These are phyloP conservation scores for Favolaschia claudopus DNA, from an alignment of 768 basidiomycete species.

Conservation along the genomic window DNA sequence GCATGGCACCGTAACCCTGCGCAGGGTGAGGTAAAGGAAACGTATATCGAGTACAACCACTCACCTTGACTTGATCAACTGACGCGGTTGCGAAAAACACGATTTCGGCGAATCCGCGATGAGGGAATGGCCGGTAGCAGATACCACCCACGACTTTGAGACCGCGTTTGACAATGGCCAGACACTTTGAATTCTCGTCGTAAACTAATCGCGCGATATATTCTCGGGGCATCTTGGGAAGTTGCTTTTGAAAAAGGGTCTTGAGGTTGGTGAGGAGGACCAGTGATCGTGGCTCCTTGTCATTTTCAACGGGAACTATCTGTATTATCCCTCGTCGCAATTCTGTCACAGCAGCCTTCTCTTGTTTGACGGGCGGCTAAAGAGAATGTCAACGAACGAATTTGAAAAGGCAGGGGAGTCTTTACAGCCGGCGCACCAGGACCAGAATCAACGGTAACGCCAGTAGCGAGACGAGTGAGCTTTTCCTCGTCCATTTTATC, in stretches of 20 bases:
- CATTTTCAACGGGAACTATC: constrained; percentile 86
- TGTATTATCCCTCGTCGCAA: constrained; percentile 84
- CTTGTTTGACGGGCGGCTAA: constrained; percentile 64
- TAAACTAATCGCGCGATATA: constrained; percentile 97
- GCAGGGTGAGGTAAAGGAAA: not conserved
- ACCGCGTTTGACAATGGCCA: constrained; percentile 95
- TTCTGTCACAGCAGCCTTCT: constrained; percentile 84
- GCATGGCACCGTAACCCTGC: constrained; percentile 96
- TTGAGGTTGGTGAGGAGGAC: constrained; percentile 95
- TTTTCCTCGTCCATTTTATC: constrained; percentile 84
- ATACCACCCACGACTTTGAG: constrained; percentile 98
- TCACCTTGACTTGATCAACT: constrained; percentile 95
- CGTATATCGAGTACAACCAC: constrained; percentile 18
- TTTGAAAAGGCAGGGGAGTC: constrained; percentile 11
- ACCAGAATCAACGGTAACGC: constrained; percentile 77
- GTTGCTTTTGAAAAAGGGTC: constrained; percentile 94
- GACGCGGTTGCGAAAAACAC: constrained; percentile 98
- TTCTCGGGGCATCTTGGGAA: constrained; percentile 99
- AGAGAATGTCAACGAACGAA: constrained; percentile 10
- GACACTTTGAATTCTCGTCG: constrained; percentile 88
- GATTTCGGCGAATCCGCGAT: constrained; percentile 95
- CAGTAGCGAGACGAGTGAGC: constrained; percentile 78
- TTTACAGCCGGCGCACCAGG: constrained; percentile 57
- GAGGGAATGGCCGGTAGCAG: constrained; percentile 95
- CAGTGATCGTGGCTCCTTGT: constrained; percentile 74